Conservation (phyloP, 176 grass and related monocot species). For the Dendrocalamus sinicus region DNA sequence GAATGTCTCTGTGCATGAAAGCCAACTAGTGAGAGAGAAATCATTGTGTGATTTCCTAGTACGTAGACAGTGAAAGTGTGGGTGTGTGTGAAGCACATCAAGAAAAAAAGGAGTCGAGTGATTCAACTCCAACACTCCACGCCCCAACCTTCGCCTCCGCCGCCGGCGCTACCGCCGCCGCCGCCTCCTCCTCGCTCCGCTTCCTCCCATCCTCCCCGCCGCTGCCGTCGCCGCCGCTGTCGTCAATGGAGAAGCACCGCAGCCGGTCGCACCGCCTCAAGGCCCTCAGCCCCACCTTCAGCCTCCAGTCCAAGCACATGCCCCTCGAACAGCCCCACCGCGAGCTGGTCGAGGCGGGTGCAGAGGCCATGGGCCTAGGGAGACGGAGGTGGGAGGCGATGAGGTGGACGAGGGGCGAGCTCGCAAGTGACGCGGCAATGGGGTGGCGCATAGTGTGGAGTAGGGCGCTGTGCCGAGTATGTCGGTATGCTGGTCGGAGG, state of each 20-base stretch:
- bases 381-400: slow-evolving; percentile 43
- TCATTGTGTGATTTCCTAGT: no score
- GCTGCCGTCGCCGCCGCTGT: slow-evolving; percentile 41
- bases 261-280: slow-evolving; percentile 47
- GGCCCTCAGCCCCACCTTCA: slow-evolving; percentile 20
- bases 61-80: no score
- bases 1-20: no score
- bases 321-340: not conserved
- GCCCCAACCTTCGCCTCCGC: no score
- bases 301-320: slow-evolving; percentile 41
- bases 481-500: slow-evolving; percentile 15
- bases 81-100: no score
- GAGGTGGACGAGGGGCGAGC: slow-evolving; percentile 38
- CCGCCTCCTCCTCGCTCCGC: slow-evolving; percentile 38
- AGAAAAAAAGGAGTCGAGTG: no score
- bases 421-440: slow-evolving; percentile 54
- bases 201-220: slow-evolving; percentile 59
- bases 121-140: slow-evolving; percentile 9
- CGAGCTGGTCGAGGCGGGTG: not conserved
- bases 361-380: slow-evolving; percentile 38
- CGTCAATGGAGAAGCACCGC: slow-evolving; percentile 58
- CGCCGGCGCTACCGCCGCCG: no score
- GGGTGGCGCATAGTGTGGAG: not conserved
- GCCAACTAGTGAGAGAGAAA: no score
- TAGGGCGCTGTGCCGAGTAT: not conserved